Evolutionary conservation across 164 flowering plant species (phyloP).

Genomic region (Aristolochia contorta): DNA sequence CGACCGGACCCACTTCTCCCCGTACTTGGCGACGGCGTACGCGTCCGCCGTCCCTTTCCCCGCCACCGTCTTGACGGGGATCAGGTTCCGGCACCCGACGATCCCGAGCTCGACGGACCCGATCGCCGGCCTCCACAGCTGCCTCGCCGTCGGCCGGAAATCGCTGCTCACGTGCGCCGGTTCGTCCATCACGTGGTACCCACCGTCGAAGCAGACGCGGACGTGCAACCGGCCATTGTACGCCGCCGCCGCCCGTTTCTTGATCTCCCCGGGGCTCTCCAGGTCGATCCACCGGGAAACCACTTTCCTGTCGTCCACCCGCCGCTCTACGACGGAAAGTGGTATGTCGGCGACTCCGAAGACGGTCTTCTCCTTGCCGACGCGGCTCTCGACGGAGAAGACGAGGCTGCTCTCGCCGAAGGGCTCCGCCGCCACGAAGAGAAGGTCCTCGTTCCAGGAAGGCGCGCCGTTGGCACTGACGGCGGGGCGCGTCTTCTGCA

Average conservation of each 20-base stretch:
- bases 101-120: constrained; percentile 78
- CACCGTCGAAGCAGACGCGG: constrained; percentile 75
- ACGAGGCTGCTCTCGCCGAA: constrained; percentile 41
- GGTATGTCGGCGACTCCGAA: constrained; percentile 46
- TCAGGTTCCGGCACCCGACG: constrained; percentile 53
- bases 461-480: constrained; percentile 43
- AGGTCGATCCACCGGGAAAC: constrained; percentile 61
- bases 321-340: constrained; percentile 53
- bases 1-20: constrained; percentile 79
- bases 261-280: constrained; percentile 29
- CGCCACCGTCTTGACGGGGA: constrained; percentile 55
- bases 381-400: constrained; percentile 40
- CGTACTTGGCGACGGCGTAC: constrained; percentile 78
- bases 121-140: constrained; percentile 76
- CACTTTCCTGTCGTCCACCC: constrained; percentile 78
- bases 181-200: constrained; percentile 95
- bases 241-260: constrained; percentile 3
- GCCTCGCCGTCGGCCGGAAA: constrained; percentile 78
- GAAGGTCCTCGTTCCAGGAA: constrained; percentile 75
- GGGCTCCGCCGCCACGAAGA: constrained; percentile 89
- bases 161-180: constrained; percentile 71
- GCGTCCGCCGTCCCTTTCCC: constrained; percentile 76
- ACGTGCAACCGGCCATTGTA: constrained; percentile 65
- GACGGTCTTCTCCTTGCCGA: constrained; percentile 28
- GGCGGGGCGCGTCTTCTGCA: constrained; percentile 41